Evolutionary conservation across 2,329 filamentous ascomycete genomes (phyloP).

Genomic region (Nannizzia gypsea): DNA sequence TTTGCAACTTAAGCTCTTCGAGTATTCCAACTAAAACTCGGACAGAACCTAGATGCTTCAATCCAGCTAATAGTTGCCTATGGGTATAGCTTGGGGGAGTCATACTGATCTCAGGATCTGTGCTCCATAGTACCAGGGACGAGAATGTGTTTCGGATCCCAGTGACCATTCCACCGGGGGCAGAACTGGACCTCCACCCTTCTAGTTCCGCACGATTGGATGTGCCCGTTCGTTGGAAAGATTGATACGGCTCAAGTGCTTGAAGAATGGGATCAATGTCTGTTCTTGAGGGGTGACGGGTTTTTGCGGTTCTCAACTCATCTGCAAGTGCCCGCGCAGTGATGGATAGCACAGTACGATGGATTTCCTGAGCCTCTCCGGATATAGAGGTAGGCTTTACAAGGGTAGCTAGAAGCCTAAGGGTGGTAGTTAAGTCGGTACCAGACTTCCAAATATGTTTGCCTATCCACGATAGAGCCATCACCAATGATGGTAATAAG

Average conservation of each 20-base stretch:
- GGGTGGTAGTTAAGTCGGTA: constrained; percentile 39
- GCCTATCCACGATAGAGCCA: constrained; percentile 48
- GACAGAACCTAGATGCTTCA: constrained; percentile 32
- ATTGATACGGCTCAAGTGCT: constrained; percentile 39
- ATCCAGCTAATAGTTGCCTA: constrained; percentile 37
- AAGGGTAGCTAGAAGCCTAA: constrained; percentile 46
- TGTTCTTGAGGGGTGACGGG: constrained; percentile 38
- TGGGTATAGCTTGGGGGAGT: constrained; percentile 46
- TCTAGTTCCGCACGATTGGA: constrained; percentile 40
- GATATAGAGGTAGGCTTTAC: constrained; percentile 47
- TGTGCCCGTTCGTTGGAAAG: constrained; percentile 40
- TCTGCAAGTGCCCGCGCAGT: constrained; percentile 41
- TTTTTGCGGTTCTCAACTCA: constrained; percentile 41
- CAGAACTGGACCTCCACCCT: constrained; percentile 38
- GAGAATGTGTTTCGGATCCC: constrained; percentile 41
- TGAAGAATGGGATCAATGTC: constrained; percentile 45
- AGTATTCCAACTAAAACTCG: constrained; percentile 29
- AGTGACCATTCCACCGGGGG: constrained; percentile 35
- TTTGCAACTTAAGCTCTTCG: constrained; percentile 34
- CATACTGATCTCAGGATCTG: constrained; percentile 39
- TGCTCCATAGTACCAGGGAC: constrained; percentile 43
- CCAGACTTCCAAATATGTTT: constrained; percentile 43
- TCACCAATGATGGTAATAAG: constrained; percentile 48
- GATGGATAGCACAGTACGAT: constrained; percentile 47
- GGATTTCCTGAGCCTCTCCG: constrained; percentile 49